These are phyloP conservation scores for Xerocomus brunneocitrinus DNA, from an alignment of 768 basidiomycete genomes.

Conservation along the genomic window DNA sequence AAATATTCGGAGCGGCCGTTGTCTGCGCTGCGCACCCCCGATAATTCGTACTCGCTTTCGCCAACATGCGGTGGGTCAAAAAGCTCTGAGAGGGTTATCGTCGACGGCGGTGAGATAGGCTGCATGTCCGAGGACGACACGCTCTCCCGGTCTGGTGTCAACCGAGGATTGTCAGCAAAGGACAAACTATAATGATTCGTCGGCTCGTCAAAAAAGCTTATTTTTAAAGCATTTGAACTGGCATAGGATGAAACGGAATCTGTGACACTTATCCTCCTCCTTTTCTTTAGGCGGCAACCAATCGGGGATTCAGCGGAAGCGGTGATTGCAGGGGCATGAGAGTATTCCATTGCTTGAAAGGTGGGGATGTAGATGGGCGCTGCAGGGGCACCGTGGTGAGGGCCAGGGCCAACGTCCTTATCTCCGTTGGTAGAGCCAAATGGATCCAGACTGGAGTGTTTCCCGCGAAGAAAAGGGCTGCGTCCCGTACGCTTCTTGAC, in stretches of 20 bases:
- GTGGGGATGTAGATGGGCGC: slow-evolving; percentile 39
- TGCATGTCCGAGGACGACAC: slow-evolving; percentile 33
- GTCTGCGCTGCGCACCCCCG: slow-evolving; percentile 15
- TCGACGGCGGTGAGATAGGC: slow-evolving; percentile 28
- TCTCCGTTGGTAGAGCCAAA: slow-evolving; percentile 40
- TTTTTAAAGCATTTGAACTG: slow-evolving; percentile 25
- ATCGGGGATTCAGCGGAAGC: slow-evolving; percentile 26
- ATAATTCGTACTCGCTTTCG: slow-evolving; percentile 27
- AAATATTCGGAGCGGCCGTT: slow-evolving; percentile 32
- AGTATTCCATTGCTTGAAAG: slow-evolving; percentile 37
- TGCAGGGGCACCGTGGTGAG: slow-evolving; percentile 18
- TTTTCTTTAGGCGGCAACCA: slow-evolving; percentile 31
- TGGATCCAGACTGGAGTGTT: slow-evolving; percentile 47
- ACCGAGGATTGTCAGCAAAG: slow-evolving; percentile 26
- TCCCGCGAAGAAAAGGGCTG: slow-evolving; percentile 47
- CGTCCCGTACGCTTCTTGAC: slow-evolving; percentile 46
- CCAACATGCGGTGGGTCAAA: slow-evolving; percentile 19
- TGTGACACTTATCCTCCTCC: slow-evolving; percentile 33
- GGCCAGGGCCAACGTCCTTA: slow-evolving; percentile 30
- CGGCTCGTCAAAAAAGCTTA: slow-evolving; percentile 24
- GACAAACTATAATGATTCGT: slow-evolving; percentile 16
- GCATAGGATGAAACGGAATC: slow-evolving; percentile 34
- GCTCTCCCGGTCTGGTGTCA: slow-evolving; percentile 32
- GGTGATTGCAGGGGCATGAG: slow-evolving; percentile 32
- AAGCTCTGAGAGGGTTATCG: slow-evolving; percentile 28